Evolutionary conservation across 192 early-diverging fungal genomes (phyloP).

Genomic region (Funneliformis geosporum): DNA sequence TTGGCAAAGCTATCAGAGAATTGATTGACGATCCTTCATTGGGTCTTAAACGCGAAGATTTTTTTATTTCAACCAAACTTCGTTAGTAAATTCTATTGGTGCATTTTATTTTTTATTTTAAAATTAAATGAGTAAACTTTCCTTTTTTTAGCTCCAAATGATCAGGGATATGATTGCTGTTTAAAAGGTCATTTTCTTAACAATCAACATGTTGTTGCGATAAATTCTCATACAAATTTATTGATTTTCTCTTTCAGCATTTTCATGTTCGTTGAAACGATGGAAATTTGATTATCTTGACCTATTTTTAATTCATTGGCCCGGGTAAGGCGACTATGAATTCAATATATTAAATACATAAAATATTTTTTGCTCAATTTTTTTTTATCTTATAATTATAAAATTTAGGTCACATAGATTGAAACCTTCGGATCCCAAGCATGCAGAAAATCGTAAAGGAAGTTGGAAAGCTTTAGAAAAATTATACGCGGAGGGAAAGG

Average conservation of each 20-base stretch:
- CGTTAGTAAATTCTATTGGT: conserved; percentile 34
- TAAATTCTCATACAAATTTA: background rate
- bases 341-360: background rate
- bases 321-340: conserved; percentile 48
- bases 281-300: conserved; percentile 71
- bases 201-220: background rate
- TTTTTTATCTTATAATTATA: background rate
- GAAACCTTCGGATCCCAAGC: conserved; percentile 46
- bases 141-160: conserved; percentile 53
- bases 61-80: conserved; percentile 74
- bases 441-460: conserved; percentile 51
- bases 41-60: conserved; percentile 56
- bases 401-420: conserved; percentile 39
- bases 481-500: conserved; percentile 56
- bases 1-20: conserved; percentile 54
- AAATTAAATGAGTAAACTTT: background rate
- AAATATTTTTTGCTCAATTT: conserved; percentile 17
- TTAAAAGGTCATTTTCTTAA: conserved; percentile 44
- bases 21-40: conserved; percentile 47
- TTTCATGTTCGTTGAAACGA: conserved; percentile 54
- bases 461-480: conserved; percentile 68
- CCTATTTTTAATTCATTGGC: conserved; percentile 80
- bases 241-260: conserved; percentile 40
- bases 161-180: conserved; percentile 67
- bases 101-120: background rate